Evolutionary conservation across 768 basidiomycete species (phyloP), one percentile per base, ranked within the genome.

Genomic region (Aureoboletus auriporus): DNA sequence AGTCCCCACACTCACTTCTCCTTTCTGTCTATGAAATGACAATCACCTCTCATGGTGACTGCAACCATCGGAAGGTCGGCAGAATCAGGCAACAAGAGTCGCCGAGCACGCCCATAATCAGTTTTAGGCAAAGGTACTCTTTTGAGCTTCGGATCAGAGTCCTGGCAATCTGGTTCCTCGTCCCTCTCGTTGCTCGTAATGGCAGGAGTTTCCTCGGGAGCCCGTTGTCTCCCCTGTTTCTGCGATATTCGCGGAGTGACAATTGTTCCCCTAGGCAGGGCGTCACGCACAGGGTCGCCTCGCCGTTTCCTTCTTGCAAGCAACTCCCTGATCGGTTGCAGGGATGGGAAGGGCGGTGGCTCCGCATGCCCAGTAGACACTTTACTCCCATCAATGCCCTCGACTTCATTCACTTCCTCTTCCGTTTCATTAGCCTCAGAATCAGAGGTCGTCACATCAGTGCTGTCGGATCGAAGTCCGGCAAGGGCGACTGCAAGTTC

Each of bases 31-130:
- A 75, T 70, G 52, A 75, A 75, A 42, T 78, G 71, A n/a, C 68
- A 58, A 46, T 76, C 72, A 30, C 67, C 69, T 36, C 71, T 61
- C 76, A 76, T 76, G 26, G 74, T 74, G 46, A 78, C 61, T 29
- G 74, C 71, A 39, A 68, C 63, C 40, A 75, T 52, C 10, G 74
- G 72, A 38, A 71, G 62, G 12, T 59, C 50, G 20, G 33, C 42
- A 16, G 58, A 57, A 36, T 47, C 51, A 16, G 68, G 68, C 16
- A 60, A 34, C 17, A 70, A 47, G 39, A 69, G 56, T 42, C 70
- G 62, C 44, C 70, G 61, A 40, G 68, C 50, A 36, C 62, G 62
- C 20, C 64, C 69, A 50, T 69, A 43, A 14, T 44, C 46, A 8
- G 64, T 66, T 56, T 60, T 70, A 20, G 70, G 70, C 34, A 71